phyloP scores from a whole-genome alignment of 768 basidiomycete genomes.

The Sistotremastrum suecicum region DNA sequence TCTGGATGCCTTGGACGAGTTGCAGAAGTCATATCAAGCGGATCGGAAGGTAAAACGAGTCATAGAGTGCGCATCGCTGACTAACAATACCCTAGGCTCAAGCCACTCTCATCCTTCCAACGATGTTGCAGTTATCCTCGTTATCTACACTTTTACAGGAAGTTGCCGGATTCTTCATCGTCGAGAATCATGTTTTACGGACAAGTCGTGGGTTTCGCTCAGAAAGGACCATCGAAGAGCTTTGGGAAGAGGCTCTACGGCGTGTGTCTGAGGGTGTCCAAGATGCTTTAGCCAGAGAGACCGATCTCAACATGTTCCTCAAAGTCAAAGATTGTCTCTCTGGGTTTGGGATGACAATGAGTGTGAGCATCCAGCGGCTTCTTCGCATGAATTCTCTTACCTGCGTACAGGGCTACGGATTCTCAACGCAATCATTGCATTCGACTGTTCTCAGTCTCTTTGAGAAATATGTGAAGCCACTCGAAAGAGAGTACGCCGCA shows the following conservation, averaged over 20 bases:
- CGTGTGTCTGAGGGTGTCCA: constrained; percentile 65
- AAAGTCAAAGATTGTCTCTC: constrained; percentile 73
- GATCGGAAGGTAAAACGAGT: constrained; percentile 62
- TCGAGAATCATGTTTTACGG: constrained; percentile 84
- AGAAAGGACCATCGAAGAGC: constrained; percentile 79
- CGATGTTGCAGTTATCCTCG: constrained; percentile 47
- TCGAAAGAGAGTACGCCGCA: constrained; percentile 67
- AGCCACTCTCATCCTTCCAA: constrained; percentile 87
- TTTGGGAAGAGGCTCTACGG: constrained; percentile 80
- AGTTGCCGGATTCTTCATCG: constrained; percentile 94
- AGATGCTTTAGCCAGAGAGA: constrained; percentile 54
- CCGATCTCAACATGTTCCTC: constrained; percentile 70
- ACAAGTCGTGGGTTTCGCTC: constrained; percentile 87
- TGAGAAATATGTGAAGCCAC: constrained; percentile 72
- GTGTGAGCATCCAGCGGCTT: constrained; percentile 34
- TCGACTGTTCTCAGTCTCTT: constrained; percentile 78
- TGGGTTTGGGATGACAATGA: constrained; percentile 81
- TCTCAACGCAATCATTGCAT: constrained; percentile 72
- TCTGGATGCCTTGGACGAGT: constrained; percentile 78
- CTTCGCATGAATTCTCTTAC: not conserved
- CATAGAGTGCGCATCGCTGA: not conserved
- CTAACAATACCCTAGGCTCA: constrained; percentile 52
- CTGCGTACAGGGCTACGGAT: constrained; percentile 61
- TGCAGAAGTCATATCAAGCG: constrained; percentile 89
- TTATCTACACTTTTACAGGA: constrained; percentile 77